A percentile compares a stretch with the other conserved stretches of the same genome.
Conservation (phyloP, 2,329 filamentous ascomycete species). For the Orbilia oligospora region DNA sequence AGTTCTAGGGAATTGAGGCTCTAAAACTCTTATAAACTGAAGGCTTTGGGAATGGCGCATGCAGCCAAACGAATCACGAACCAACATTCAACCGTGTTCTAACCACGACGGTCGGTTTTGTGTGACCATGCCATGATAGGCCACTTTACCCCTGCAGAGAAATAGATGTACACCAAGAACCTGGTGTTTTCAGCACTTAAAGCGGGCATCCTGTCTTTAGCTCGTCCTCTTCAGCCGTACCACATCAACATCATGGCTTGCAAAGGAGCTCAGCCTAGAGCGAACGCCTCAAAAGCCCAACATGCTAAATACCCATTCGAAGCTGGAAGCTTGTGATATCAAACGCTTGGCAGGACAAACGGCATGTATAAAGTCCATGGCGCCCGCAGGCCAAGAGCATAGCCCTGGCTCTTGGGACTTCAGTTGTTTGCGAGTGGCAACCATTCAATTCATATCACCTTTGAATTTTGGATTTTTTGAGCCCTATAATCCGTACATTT, state of each 20-base stretch:
- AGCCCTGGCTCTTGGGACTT: not conserved
- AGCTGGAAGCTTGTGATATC: conserved; percentile 6
- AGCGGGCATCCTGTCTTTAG: not conserved
- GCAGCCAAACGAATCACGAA: not conserved
- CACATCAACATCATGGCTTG: not conserved
- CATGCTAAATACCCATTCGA: not conserved
- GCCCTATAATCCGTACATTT: not conserved
- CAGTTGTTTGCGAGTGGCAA: not conserved
- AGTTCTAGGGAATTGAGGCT: not conserved
- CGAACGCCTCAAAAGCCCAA: conserved; percentile 7
- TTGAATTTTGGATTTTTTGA: not conserved
- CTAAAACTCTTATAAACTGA: not conserved
- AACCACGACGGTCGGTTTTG: not conserved
- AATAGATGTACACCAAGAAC: not conserved
- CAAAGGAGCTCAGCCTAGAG: not conserved
- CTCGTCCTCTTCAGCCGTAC: not conserved
- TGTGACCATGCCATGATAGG: conserved; percentile 2
- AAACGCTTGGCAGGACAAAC: not conserved
- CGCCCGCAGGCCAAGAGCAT: conserved; percentile 3
- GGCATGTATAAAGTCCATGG: conserved; percentile 2
- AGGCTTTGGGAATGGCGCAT: not conserved
- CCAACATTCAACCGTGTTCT: not conserved
- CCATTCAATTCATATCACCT: not conserved
- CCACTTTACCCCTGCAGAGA: not conserved
- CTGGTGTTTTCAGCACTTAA: no score